A percentile compares a stretch with the other conserved stretches of the same genome.
Evolutionary conservation across 768 basidiomycete genomes (phyloP).

Genomic region (Leucocoprinus birnbaumii): DNA sequence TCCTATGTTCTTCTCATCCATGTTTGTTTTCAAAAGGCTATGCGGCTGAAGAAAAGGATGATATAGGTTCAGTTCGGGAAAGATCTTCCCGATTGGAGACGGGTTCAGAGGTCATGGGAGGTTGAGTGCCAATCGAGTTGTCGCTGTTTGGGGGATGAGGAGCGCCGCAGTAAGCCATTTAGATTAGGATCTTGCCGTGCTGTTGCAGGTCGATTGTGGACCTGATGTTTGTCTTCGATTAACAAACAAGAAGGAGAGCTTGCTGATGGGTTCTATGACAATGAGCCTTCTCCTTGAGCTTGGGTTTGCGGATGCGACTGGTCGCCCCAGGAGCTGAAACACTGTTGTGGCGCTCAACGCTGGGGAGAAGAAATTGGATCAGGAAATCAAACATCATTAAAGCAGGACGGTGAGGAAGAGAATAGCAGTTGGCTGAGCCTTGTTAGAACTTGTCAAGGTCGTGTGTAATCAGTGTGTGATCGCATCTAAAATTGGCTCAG

Average conservation of each 20-base stretch:
- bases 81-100: conserved; percentile 8
- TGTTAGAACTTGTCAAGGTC: not conserved
- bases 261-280: not conserved
- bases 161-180: too few species aligned
- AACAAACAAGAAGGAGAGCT: not conserved
- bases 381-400: too few species aligned
- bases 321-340: too few species aligned
- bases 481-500: not conserved
- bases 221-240: not conserved
- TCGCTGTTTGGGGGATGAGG: not conserved
- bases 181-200: conserved; percentile 8
- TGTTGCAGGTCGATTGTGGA: not conserved
- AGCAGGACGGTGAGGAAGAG: not conserved
- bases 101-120: conserved; percentile 8
- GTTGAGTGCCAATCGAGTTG: not conserved
- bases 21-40: not conserved
- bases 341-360: too few species aligned
- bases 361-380: too few species aligned
- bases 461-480: not conserved
- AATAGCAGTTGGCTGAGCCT: not conserved
- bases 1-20: too few species aligned
- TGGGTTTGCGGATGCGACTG: too few species aligned
- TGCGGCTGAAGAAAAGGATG: not conserved
- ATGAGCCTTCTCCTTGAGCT: too few species aligned
- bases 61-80: conserved; percentile 4